Evolutionary conservation across 495 filamentous ascomycete species (phyloP), one percentile per base, ranked within the genome.

Genomic region (Neurospora sp.): DNA sequence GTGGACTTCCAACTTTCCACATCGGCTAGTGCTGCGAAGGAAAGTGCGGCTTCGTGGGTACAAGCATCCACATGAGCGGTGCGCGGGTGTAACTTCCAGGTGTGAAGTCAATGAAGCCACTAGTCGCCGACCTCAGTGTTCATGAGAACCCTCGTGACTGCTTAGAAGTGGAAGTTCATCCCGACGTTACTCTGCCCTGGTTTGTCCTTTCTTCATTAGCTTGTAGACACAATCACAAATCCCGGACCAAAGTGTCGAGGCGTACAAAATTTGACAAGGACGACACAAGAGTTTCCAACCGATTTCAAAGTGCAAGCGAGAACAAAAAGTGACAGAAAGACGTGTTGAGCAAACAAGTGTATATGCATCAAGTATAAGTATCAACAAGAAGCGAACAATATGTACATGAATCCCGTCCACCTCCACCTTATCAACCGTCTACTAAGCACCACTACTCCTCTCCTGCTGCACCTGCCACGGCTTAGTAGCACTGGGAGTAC

Each of bases 401-500:
- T 59, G 31, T 72, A 73, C 46, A 74, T 38, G 39, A 1, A 69
- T 7, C 20, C 27, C 27, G 27, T 27, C 1, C 27, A 35, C 3
- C 2, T 66, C 54, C 54, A 66, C 27, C 27, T 35, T 0, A 1
- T 62, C 54, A 2, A 8, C 23, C 27, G 7, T 54, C 27, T 2
- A 62, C 27, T 5, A 35, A 31, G 12, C 48, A 31, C 9, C 48
- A 59, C 11, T 31, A 20, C 69, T 20, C 31, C 69, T 70, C 69
- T 31, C 35, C 23, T 70, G 37, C 69, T 44, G 54, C 23, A 27
- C 31, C 11, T 31, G 20, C 11, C 11, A 62, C 54, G 38, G 35
- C 48, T 78, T 75, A 81, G 72, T 83, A 39, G 76, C 81, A 82
- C 73, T 82, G 81, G 4, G 78, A 80, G 72, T 86, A 87, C 70